These are phyloP conservation scores for Epichloe gansuensis DNA, from an alignment of 2,329 filamentous ascomycete species.

Conservation along the genomic window DNA sequence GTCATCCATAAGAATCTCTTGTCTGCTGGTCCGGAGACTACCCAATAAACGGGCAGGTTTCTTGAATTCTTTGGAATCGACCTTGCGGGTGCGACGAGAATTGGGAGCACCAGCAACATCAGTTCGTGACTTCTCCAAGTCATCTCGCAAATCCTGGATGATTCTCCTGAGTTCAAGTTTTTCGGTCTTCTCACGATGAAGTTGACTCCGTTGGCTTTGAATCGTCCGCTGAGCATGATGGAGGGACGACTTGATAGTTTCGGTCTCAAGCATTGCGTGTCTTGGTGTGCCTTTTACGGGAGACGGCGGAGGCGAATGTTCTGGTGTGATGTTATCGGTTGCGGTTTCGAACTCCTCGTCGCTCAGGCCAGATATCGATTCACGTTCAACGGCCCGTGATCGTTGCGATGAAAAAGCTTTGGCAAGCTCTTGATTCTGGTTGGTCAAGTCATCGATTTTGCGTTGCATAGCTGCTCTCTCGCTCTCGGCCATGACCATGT, in stretches of 20 bases:
- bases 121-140: constrained; percentile 60
- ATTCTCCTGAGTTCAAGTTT: constrained; percentile 92
- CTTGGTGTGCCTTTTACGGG: constrained; percentile 85
- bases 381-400: constrained; percentile 51
- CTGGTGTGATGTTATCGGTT: constrained; percentile 60
- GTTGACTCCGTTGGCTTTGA: constrained; percentile 84
- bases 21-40: constrained; percentile 56
- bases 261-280: constrained; percentile 83
- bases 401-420: constrained; percentile 66
- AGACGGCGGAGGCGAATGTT: constrained; percentile 81
- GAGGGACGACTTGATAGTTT: constrained; percentile 88
- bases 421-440: constrained; percentile 84
- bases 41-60: constrained; percentile 71
- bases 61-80: constrained; percentile 57
- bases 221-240: constrained; percentile 94
- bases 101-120: constrained; percentile 30
- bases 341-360: constrained; percentile 53
- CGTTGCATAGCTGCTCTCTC: constrained; percentile 68
- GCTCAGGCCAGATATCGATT: constrained; percentile 43
- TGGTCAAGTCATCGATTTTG: constrained; percentile 76
- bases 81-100: constrained; percentile 50
- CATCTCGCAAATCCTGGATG: constrained; percentile 88
- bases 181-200: constrained; percentile 96
- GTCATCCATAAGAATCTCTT: constrained; percentile 69
- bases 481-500: constrained; percentile 61